Evolutionary conservation across 495 filamentous ascomycete genomes (phyloP).

Genomic region (Podospora tetraspora): DNA sequence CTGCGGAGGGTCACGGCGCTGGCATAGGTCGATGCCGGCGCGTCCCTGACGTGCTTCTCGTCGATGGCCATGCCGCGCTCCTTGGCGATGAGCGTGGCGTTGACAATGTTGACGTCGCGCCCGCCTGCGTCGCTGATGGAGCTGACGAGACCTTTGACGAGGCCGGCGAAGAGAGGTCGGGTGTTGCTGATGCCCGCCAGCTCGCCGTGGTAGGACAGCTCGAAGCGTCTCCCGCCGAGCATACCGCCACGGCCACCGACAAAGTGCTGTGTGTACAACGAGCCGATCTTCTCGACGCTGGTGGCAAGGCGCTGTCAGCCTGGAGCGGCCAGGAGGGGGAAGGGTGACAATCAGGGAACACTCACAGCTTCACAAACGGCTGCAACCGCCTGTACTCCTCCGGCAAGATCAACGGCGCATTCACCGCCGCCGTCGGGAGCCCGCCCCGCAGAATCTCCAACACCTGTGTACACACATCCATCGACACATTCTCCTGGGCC

Average conservation of each 20-base stretch:
- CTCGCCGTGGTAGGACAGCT: slow-evolving; percentile 63
- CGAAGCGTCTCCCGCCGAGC: slow-evolving; percentile 54
- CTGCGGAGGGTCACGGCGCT: slow-evolving; percentile 55
- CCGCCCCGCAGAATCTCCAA: slow-evolving; percentile 58
- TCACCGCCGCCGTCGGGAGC: slow-evolving; percentile 64
- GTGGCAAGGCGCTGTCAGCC: background rate
- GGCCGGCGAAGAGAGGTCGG: slow-evolving; percentile 61
- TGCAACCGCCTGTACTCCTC: slow-evolving; percentile 66
- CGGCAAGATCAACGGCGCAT: slow-evolving; percentile 66
- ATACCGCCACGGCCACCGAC: slow-evolving; percentile 28
- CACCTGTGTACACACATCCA: slow-evolving; percentile 72
- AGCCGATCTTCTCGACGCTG: slow-evolving; percentile 61
- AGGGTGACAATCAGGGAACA: background rate
- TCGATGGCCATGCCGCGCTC: slow-evolving; percentile 65
- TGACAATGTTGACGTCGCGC: slow-evolving; percentile 68
- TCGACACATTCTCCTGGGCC: slow-evolving; percentile 68
- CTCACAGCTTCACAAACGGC: slow-evolving; percentile 56
- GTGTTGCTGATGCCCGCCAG: slow-evolving; percentile 58
- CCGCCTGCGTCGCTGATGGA: slow-evolving; percentile 54
- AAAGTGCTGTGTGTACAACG: slow-evolving; percentile 66
- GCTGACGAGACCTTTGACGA: slow-evolving; percentile 61
- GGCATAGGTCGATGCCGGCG: slow-evolving; percentile 50
- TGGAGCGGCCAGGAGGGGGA: background rate
- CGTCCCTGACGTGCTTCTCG: slow-evolving; percentile 54
- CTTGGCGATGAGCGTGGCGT: slow-evolving; percentile 60